Conservation (phyloP, 495 filamentous ascomycete genomes). For the Tetracladium marchalianum region DNA sequence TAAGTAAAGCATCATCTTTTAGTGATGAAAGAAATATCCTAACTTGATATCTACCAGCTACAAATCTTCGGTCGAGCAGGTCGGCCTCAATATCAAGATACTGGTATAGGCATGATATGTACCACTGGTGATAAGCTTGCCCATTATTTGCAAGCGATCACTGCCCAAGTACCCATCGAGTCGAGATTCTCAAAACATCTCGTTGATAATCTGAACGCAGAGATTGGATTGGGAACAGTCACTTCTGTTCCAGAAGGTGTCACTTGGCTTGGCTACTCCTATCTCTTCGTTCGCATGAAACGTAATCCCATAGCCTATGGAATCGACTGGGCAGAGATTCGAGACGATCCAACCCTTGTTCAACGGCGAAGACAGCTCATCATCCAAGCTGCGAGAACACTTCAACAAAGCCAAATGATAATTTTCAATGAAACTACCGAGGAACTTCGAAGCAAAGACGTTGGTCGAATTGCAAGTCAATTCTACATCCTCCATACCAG, state of each 20-base stretch:
- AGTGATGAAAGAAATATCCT: too few relatives aligned
- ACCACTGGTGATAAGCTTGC: slow-evolving; percentile 84
- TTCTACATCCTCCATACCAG: slow-evolving; percentile 90
- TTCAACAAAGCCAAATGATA: slow-evolving; percentile 95
- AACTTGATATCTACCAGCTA: slow-evolving; percentile 25
- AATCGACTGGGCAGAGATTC: slow-evolving; percentile 88
- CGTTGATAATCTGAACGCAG: slow-evolving; percentile 94
- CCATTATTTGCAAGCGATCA: slow-evolving; percentile 91
- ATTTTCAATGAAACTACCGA: slow-evolving; percentile 93
- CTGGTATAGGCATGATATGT: slow-evolving; percentile 92
- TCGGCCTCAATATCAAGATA: slow-evolving; percentile 92
- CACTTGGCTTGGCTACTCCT: slow-evolving; percentile 96
- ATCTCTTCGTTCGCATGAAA: slow-evolving; percentile 93
- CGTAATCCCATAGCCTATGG: slow-evolving; percentile 85
- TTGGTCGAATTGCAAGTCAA: slow-evolving; percentile 93
- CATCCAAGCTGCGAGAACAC: slow-evolving; percentile 71
- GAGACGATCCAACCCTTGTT: slow-evolving; percentile 76
- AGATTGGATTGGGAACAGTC: slow-evolving; percentile 88
- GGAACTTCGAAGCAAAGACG: slow-evolving; percentile 82
- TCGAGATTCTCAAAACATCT: slow-evolving; percentile 83
- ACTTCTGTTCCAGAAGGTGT: slow-evolving; percentile 91
- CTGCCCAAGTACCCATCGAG: slow-evolving; percentile 92
- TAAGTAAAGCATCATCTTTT: too few relatives aligned
- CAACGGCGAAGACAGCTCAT: slow-evolving; percentile 72
- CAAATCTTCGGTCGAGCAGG: slow-evolving; percentile 98